A percentile compares a stretch with the other conserved stretches of the same genome.
Conservation (phyloP, 495 filamentous ascomycete species). For the Pyrenula massariospora region DNA sequence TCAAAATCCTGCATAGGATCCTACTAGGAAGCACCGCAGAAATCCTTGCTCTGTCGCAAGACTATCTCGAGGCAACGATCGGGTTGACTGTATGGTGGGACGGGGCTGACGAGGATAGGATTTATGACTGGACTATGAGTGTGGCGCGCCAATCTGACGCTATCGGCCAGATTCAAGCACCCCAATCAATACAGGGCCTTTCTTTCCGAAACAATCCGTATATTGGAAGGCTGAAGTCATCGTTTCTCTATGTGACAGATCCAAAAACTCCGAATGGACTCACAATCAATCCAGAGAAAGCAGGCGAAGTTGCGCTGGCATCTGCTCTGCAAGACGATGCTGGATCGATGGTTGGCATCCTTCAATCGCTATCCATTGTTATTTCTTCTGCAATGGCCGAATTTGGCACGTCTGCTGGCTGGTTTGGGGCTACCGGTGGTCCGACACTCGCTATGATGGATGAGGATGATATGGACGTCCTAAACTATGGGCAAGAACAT, state of each 20-base stretch:
- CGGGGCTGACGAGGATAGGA: constrained; percentile 46
- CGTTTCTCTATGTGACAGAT: constrained; percentile 37
- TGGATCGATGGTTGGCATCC: constrained; percentile 57
- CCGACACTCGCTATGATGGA: constrained; percentile 31
- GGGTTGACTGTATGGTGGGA: constrained; percentile 82
- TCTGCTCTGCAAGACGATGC: constrained; percentile 67
- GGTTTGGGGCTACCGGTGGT: constrained; percentile 40
- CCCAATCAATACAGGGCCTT: constrained; percentile 7
- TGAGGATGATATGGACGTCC: constrained; percentile 49
- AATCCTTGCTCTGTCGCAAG: constrained; percentile 57
- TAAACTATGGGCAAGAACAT: constrained; percentile 36
- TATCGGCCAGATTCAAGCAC: not conserved
- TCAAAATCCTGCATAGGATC: constrained; percentile 63
- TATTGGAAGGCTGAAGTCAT: constrained; percentile 34
- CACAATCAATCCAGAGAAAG: constrained; percentile 56
- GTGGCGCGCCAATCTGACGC: constrained; percentile 1
- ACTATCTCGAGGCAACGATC: constrained; percentile 81
- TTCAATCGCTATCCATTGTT: constrained; percentile 67
- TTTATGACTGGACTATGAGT: constrained; percentile 1
- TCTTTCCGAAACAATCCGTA: constrained; percentile 40
- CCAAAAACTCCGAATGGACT: constrained; percentile 38
- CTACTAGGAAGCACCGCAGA: constrained; percentile 57
- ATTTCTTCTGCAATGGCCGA: constrained; percentile 68
- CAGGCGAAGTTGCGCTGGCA: constrained; percentile 66
- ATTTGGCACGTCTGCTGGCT: constrained; percentile 60